phyloP scores from a whole-genome alignment of 2,329 filamentous ascomycete species.

The Trichoderma simmonsii region DNA sequence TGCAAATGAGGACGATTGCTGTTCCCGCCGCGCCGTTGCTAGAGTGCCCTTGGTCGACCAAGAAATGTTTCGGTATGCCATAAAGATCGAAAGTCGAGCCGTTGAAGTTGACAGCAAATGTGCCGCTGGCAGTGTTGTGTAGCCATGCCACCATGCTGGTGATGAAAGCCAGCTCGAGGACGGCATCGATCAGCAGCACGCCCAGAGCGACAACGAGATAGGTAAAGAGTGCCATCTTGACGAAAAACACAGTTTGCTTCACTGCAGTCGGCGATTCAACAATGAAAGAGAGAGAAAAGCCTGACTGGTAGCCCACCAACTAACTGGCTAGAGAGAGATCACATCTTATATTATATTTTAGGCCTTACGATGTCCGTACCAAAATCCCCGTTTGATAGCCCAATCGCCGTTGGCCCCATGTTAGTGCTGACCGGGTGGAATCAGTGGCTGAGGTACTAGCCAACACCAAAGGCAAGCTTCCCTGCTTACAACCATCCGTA shows the following conservation, averaged over 20 bases:
- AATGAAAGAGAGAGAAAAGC: background rate
- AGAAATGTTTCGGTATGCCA: constrained; percentile 26
- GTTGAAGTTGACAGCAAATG: constrained; percentile 22
- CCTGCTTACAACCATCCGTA: constrained; percentile 10
- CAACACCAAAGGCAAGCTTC: background rate
- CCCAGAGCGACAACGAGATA: constrained; percentile 25
- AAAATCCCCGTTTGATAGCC: background rate
- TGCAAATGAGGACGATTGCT: constrained; percentile 28
- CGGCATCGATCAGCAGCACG: constrained; percentile 28
- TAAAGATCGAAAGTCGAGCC: constrained; percentile 20
- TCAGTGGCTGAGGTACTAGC: background rate
- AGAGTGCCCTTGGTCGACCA: constrained; percentile 30
- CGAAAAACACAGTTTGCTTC: background rate
- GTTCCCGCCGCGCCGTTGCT: constrained; percentile 31
- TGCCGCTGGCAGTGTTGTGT: constrained; percentile 26
- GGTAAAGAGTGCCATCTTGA: constrained; percentile 8
- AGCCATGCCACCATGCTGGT: constrained; percentile 29
- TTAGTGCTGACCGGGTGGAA: constrained; percentile 17
- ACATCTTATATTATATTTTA: background rate
- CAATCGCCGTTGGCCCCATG: background rate
- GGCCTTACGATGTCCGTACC: background rate
- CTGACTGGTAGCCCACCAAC: background rate
- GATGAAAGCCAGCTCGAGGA: constrained; percentile 30
- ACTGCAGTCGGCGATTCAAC: background rate
- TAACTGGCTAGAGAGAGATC: background rate